These are phyloP conservation scores for Ceratocystis ficicola DNA, from an alignment of 2,329 filamentous ascomycete species.

Conservation along the genomic window DNA sequence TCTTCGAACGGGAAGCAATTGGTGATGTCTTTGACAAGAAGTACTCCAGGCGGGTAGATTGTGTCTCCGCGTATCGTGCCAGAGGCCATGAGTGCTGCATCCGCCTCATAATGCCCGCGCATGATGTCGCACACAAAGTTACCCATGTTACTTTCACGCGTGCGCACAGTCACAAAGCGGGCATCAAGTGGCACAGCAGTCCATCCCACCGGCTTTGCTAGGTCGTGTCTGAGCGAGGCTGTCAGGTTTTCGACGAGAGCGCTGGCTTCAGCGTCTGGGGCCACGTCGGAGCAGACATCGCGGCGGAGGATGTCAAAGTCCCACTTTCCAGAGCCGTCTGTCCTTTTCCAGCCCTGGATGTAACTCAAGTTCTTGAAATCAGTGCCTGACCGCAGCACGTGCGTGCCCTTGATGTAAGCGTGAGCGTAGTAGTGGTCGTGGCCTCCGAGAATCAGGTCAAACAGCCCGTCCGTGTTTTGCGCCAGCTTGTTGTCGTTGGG, in stretches of 20 bases:
- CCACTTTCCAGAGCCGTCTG: slow-evolving; percentile 43
- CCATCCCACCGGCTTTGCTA: slow-evolving; percentile 74
- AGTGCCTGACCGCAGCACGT: slow-evolving; percentile 74
- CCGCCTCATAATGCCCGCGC: slow-evolving; percentile 67
- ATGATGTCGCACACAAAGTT: slow-evolving; percentile 91
- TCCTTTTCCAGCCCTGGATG: slow-evolving; percentile 53
- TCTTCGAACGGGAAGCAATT: slow-evolving; percentile 91
- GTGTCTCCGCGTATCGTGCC: slow-evolving; percentile 83
- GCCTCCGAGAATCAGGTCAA: slow-evolving; percentile 78
- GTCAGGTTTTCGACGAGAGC: slow-evolving; percentile 44
- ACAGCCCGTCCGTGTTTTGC: slow-evolving; percentile 55
- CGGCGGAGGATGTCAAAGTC: slow-evolving; percentile 65
- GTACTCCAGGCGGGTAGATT: slow-evolving; percentile 68
- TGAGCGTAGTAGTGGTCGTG: slow-evolving; percentile 87
- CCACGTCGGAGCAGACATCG: slow-evolving; percentile 58
- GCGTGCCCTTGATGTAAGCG: slow-evolving; percentile 61
- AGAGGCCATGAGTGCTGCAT: slow-evolving; percentile 72
- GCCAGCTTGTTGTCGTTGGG: slow-evolving; percentile 84
- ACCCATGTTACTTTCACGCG: slow-evolving; percentile 68
- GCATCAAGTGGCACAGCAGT: slow-evolving; percentile 73
- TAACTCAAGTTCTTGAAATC: slow-evolving; percentile 92
- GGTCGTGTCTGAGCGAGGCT: slow-evolving; percentile 57
- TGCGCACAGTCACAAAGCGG: slow-evolving; percentile 70
- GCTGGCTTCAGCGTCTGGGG: slow-evolving; percentile 26
- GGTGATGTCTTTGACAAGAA: slow-evolving; percentile 69